Evolutionary conservation across 768 basidiomycete species (phyloP), one percentile per base, ranked within the genome.

Genomic region (Leccinum boreale): DNA sequence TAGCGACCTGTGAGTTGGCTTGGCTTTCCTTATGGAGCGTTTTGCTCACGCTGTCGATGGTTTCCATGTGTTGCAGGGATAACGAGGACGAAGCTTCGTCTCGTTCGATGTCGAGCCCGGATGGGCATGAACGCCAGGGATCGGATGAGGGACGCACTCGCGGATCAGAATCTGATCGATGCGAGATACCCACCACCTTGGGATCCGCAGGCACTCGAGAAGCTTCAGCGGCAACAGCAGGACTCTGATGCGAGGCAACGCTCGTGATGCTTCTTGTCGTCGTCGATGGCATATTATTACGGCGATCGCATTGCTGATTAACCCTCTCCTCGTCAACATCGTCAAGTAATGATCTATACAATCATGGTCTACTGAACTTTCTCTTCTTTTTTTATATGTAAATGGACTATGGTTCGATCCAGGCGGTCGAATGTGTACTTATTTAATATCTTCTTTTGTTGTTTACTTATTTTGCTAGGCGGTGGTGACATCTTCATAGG

Each of bases 151-250:
- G 90, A 92, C 65, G 90, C 88, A 1, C 81, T 85, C 19, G 85
- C 87, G 3, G 90, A 92, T 69, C 81, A 87, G 75, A 92, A 92
- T 63, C 78, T 92, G 26, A 86, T 83, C 46, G 90, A 92, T 64
- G 80, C 83, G 15, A 78, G 89, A 44, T 75, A 76, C 57, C 90
- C 89, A 11, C 84, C 89, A 1, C 89, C 90, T 33, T 87, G 85
- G 85, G 85, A 86, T 58, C 79, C 74, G 42, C 81, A 79, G 63
- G 72, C 70, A 10, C 61, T 72, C 12, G 70, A 73, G 55, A 66
- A 58, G 42, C 39, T 73, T 28, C 52, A 73, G 48, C 67, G 59
- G 50, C 66, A 71, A 14, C 65, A 71, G 54, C 70, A 48, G 58
- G 61, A 2, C 2, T 1, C 64, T 57, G 59, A 36, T 26, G 52